These are phyloP conservation scores for Plasmopara halstedii DNA, from an alignment of 352 stramenopile genomes.

Conservation along the genomic window DNA sequence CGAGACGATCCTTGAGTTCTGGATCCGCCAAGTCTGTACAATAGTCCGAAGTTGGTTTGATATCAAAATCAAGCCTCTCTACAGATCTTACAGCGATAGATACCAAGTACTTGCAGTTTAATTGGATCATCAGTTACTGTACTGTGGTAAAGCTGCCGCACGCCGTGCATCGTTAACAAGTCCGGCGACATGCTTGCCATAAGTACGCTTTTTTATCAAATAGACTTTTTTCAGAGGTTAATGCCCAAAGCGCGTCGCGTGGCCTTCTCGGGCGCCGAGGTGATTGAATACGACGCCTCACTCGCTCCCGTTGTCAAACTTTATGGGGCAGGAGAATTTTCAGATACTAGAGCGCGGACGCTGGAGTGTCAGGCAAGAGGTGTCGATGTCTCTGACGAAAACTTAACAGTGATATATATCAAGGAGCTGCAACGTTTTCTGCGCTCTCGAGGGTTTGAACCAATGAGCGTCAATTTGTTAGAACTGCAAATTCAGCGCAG, in stretches of 20 bases:
- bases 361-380: slow-evolving; percentile 44
- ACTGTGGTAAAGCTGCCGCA: slow-evolving; percentile 22
- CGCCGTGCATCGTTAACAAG: slow-evolving; percentile 32
- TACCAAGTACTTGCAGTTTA: slow-evolving; percentile 40
- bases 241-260: slow-evolving; percentile 20
- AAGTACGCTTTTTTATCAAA: not conserved
- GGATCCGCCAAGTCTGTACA: slow-evolving; percentile 46
- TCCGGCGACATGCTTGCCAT: not conserved
- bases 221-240: not conserved
- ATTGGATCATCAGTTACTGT: not conserved
- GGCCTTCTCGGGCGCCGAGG: slow-evolving; percentile 41
- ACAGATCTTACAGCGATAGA: slow-evolving; percentile 43
- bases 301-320: slow-evolving; percentile 32
- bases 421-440: slow-evolving; percentile 29
- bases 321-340: not conserved
- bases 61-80: not conserved
- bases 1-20: slow-evolving; percentile 26
- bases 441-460: slow-evolving; percentile 25
- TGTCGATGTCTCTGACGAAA: slow-evolving; percentile 6
- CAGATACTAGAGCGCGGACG: not conserved
- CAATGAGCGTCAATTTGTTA: slow-evolving; percentile 17
- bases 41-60: not conserved
- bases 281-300: slow-evolving; percentile 53
- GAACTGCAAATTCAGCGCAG: slow-evolving; percentile 35
- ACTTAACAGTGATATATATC: slow-evolving; percentile 20